A percentile compares a stretch with the other conserved stretches of the same genome.
Conservation (phyloP, 257 asterid species). For the Parsonsia alboflavescens region DNA sequence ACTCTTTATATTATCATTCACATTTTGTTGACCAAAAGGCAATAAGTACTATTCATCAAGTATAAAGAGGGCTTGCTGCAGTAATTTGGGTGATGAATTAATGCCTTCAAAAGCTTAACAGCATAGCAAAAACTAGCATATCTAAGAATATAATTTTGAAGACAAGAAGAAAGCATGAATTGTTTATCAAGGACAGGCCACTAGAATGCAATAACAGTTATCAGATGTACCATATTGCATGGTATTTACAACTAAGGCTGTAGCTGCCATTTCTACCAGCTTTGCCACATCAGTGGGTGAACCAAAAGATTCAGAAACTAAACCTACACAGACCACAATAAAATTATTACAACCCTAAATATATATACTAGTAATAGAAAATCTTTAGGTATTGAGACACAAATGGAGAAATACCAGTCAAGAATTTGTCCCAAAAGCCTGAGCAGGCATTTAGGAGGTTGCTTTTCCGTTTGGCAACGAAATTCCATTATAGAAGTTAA, state of each 20-base stretch:
- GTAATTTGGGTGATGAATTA: background rate
- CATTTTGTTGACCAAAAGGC: background rate
- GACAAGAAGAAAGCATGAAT: background rate
- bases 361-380: background rate
- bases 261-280: background rate
- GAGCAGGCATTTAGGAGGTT: background rate
- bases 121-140: background rate
- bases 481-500: background rate
- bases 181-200: background rate
- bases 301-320: constrained; percentile 6
- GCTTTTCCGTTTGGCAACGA: background rate
- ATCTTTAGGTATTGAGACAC: background rate
- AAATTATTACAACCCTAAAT: background rate
- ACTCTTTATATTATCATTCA: background rate
- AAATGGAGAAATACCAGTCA: background rate
- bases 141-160: background rate
- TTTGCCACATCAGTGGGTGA: constrained; percentile 1
- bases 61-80: background rate
- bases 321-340: background rate
- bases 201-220: background rate
- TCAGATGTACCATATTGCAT: background rate
- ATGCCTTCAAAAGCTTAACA: background rate
- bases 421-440: background rate
- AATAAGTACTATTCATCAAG: background rate
- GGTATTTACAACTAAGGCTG: constrained; percentile 2